These are phyloP conservation scores for Coelastrella sp. DNA, from an alignment of 139 green algal species.

Conservation along the genomic window DNA sequence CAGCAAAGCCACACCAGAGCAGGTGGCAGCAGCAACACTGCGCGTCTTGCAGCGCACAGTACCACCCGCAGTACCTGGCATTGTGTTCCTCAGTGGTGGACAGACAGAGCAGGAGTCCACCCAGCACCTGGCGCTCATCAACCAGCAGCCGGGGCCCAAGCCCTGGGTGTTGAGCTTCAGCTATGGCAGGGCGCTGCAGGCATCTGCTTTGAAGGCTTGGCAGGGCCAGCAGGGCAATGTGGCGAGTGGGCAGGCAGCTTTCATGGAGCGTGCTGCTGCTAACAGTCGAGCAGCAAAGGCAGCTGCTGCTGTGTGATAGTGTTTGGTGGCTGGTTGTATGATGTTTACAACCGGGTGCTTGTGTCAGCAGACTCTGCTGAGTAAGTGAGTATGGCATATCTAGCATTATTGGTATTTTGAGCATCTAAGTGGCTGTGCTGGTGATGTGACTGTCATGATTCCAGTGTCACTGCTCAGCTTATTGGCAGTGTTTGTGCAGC, in stretches of 20 bases:
- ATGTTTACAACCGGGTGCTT: no score
- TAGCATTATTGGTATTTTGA: no score
- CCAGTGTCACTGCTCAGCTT: no score
- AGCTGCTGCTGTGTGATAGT: background rate
- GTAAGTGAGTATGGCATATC: no score
- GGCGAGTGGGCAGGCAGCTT: constrained; percentile 81
- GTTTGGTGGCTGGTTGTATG: background rate
- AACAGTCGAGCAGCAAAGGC: constrained; percentile 91
- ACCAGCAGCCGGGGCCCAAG: constrained; percentile 42
- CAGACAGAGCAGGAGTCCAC: constrained; percentile 91
- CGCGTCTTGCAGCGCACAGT: constrained; percentile 85
- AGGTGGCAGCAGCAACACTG: constrained; percentile 87
- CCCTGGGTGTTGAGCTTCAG: constrained; percentile 31
- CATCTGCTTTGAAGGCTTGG: constrained; percentile 76
- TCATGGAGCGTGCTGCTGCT: constrained; percentile 84
- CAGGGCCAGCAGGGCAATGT: constrained; percentile 67
- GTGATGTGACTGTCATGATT: no score
- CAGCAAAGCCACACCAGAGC: background rate
- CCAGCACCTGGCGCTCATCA: constrained; percentile 88
- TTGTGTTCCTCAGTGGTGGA: constrained; percentile 87
- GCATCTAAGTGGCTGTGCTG: no score
- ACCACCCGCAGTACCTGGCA: constrained; percentile 79
- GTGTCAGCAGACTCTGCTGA: no score
- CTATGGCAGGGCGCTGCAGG: constrained; percentile 59
- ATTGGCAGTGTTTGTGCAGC: no score